Percentiles rank a stretch among this genome's conserved stretches.
These are phyloP conservation scores for Helenozyma baotianmanensis DNA, from an alignment of 805 yeast species.

Conservation along the genomic window DNA sequence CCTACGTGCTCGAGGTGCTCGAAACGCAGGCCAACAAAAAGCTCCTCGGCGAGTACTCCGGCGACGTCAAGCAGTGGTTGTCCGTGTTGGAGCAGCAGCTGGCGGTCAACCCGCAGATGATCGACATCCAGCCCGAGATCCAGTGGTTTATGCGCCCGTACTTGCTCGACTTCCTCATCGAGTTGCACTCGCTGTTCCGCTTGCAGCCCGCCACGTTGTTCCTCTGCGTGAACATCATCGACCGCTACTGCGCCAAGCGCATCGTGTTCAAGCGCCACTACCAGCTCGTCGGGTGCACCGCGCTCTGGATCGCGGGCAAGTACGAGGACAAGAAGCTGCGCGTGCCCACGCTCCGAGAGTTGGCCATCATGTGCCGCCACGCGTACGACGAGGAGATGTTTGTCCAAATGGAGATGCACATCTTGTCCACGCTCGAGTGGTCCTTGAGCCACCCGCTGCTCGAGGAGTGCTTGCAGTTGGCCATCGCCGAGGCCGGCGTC, in stretches of 20 bases:
- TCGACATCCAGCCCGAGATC: constrained; percentile 43
- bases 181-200: constrained; percentile 38
- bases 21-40: constrained; percentile 44
- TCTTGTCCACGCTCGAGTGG: constrained; percentile 41
- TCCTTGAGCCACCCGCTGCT: constrained; percentile 43
- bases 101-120: constrained; percentile 48
- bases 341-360: constrained; percentile 52
- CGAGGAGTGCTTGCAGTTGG: constrained; percentile 47
- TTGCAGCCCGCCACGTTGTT: constrained; percentile 41
- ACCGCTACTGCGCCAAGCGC: constrained; percentile 43
- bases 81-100: constrained; percentile 37
- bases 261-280: constrained; percentile 45
- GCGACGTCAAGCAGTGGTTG: constrained; percentile 34
- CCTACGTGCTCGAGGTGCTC: constrained; percentile 41
- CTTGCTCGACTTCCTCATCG: constrained; percentile 40
- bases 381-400: constrained; percentile 55
- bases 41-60: constrained; percentile 39
- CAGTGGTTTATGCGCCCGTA: constrained; percentile 48
- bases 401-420: constrained; percentile 43
- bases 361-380: constrained; percentile 52
- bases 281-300: constrained; percentile 45
- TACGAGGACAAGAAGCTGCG: constrained; percentile 58
- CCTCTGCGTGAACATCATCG: constrained; percentile 41
- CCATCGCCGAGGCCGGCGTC: constrained; percentile 34
- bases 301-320: constrained; percentile 45